These are phyloP conservation scores for Paratinospora sagittata DNA, from an alignment of 164 flowering plant genomes.

Conservation along the genomic window DNA sequence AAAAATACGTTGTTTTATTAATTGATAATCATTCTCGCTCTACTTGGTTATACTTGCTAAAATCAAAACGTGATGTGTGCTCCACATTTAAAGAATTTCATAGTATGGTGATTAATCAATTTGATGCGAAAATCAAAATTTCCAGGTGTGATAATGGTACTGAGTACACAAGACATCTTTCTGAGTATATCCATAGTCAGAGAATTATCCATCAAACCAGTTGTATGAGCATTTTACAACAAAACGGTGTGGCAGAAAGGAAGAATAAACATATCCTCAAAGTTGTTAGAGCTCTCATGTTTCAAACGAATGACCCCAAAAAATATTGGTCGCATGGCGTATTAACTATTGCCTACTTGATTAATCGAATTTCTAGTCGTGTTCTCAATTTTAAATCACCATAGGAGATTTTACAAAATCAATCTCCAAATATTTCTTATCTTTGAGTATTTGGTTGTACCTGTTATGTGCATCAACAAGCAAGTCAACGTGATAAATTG, in stretches of 20 bases:
- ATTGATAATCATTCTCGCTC: conserved; percentile 7
- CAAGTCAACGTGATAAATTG: not conserved
- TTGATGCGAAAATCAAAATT: not conserved
- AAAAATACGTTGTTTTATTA: not conserved
- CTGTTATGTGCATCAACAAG: not conserved
- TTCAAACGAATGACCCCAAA: not conserved
- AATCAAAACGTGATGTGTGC: conserved; percentile 6
- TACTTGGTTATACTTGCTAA: conserved; percentile 11
- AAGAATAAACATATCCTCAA: not conserved
- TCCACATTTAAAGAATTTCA: conserved; percentile 3
- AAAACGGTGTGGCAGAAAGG: not conserved
- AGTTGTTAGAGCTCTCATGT: not conserved
- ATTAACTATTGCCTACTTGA: not conserved
- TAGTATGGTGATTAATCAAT: not conserved
- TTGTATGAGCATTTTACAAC: not conserved
- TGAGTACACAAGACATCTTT: not conserved
- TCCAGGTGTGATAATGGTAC: not conserved
- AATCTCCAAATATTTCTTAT: not conserved
- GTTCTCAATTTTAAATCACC: not conserved
- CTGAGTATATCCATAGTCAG: conserved; percentile 2
- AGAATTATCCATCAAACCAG: conserved; percentile 4
- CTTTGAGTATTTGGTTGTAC: not conserved
- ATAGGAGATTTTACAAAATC: not conserved
- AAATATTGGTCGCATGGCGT: too few species aligned
- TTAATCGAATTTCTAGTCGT: not conserved